Percentiles rank a stretch among this genome's conserved stretches.
Evolutionary conservation across 768 basidiomycete species (phyloP).

Genomic region (Mycena pura): DNA sequence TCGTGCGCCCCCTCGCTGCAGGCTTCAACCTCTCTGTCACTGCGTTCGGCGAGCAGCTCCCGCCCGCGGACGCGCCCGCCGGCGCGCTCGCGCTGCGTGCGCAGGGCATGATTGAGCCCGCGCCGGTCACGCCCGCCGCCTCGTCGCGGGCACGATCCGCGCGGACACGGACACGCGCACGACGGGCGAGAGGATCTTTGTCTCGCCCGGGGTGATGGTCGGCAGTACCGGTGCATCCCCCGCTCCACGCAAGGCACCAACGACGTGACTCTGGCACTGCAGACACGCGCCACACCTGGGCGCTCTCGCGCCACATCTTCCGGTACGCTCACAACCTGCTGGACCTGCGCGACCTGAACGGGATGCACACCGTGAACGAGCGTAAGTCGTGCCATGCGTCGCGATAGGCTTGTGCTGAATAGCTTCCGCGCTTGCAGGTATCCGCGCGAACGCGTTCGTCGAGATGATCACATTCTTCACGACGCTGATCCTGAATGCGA

Average conservation of each 20-base stretch:
- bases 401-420: not conserved
- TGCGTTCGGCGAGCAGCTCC: conserved; percentile 41
- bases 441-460: conserved; percentile 37
- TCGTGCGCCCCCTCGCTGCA: conserved; percentile 39
- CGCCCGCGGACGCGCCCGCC: conserved; percentile 14
- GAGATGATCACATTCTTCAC: conserved; percentile 37
- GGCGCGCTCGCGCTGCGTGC: conserved; percentile 44
- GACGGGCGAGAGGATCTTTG: conserved; percentile 1
- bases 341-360: conserved; percentile 19
- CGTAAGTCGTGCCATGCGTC: conserved; percentile 38
- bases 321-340: conserved; percentile 47
- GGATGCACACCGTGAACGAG: conserved; percentile 58
- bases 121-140: conserved; percentile 47
- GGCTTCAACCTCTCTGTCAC: conserved; percentile 45
- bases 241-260: conserved; percentile 9
- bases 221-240: conserved; percentile 39
- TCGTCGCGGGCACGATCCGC: conserved; percentile 49
- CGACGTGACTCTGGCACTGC: not conserved
- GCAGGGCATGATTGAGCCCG: conserved; percentile 50
- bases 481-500: conserved; percentile 44
- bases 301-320: conserved; percentile 47
- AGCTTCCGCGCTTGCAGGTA: too few species aligned
- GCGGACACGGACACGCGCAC: conserved; percentile 26
- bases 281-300: conserved; percentile 45
- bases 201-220: conserved; percentile 40